A percentile compares a stretch with the other conserved stretches of the same genome.
phyloP scores from a whole-genome alignment of 306 rosid species.

The Luffa acutangula region DNA sequence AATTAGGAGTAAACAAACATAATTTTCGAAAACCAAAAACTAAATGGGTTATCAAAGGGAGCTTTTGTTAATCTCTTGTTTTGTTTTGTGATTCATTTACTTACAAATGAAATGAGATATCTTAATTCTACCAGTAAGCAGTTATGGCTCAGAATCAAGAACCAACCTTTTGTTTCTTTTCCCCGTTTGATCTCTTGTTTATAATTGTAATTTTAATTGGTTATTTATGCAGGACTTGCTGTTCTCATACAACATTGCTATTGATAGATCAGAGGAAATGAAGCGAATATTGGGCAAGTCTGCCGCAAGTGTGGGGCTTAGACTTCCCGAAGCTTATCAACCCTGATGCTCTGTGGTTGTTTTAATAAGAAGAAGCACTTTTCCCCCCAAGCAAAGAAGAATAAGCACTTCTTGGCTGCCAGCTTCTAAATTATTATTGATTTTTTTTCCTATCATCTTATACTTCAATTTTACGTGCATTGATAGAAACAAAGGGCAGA shows the following conservation, averaged over 20 bases:
- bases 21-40: no score
- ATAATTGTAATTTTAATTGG: background rate
- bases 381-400: background rate
- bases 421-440: background rate
- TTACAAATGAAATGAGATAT: background rate
- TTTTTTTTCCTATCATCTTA: background rate
- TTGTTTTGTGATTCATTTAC: no score
- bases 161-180: background rate
- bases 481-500: background rate
- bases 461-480: background rate
- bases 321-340: conserved; percentile 69
- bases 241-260: conserved; percentile 83
- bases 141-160: background rate
- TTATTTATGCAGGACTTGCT: conserved; percentile 52
- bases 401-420: background rate
- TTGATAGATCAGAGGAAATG: conserved; percentile 81
- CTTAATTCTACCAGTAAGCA: background rate
- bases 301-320: conserved; percentile 90
- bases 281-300: conserved; percentile 73
- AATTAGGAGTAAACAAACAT: no score
- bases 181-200: background rate
- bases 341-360: conserved; percentile 23
- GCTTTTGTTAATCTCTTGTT: no score
- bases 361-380: background rate
- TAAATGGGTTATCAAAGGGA: no score